Base-by-base conservation (phyloP, 2,329 filamentous ascomycete genomes). In the Aulographum hederae region DNA sequence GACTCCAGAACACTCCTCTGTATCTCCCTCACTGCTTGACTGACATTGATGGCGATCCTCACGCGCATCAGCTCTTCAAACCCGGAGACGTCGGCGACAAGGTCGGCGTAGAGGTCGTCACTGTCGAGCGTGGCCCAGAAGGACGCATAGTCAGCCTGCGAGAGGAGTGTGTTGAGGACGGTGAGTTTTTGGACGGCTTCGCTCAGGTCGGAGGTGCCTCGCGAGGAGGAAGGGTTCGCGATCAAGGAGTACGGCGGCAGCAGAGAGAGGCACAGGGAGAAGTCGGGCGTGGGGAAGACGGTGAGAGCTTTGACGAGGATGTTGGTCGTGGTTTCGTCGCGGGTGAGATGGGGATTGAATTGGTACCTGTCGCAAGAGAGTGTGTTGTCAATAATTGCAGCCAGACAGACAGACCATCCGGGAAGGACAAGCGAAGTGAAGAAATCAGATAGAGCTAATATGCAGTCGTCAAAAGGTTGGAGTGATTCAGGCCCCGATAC, bases 291-390 rank as follows among this genome's bases (percentile, higher is more conserved):
- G 41, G 89, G 89, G 67, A 98, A 98, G 61, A 93, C 80, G 45
- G 86, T 93, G 53, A 98, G 75, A 43, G 85, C 71, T 68, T 95
- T 98, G 66, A 92, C 85, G 55, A 98, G 82, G 62, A 95, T 79
- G 69, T 95, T 95, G 67, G 89, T 95, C 58, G 89, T 84, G 51
- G 86, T 82, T 60, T 98, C 89, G 52, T 93, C 80, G 65, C 89
- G 86, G 52, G 85, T 75, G 46, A 93, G 81, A 65, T 95, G 85
- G 32, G 89, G 89, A 72, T 98, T 98, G 64, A 98, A 93, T 65
- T 98, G 91, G 69, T 98, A 98, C 42, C 89, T 98, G 46, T 38
- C 13, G 31, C 36, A 26, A 32, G 13, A 32, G 19, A 21, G 11
- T 18, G 15, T 25, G 18, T 11, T 36, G 5, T 11, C 16, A 4